phyloP scores from a whole-genome alignment of 495 filamentous ascomycete species.

The Physcia stellaris region DNA sequence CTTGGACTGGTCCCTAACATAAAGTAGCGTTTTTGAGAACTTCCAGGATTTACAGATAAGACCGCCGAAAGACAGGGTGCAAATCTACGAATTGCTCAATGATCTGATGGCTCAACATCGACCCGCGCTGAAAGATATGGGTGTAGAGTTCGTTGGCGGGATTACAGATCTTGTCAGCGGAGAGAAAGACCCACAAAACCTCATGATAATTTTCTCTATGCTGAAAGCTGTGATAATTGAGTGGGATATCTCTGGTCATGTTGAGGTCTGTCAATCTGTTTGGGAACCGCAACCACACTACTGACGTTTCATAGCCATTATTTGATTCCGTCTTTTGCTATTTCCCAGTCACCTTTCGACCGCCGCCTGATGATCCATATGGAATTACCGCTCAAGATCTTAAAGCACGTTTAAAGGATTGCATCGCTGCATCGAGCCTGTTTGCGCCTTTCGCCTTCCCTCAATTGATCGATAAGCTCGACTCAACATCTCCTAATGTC shows the following conservation, averaged over 20 bases:
- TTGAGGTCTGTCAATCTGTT: constrained; percentile 34
- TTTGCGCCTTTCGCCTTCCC: constrained; percentile 61
- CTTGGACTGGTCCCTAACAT: neutral
- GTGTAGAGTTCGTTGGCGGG: constrained; percentile 43
- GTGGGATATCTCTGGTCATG: constrained; percentile 51
- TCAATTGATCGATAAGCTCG: constrained; percentile 58
- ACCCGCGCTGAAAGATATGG: constrained; percentile 40
- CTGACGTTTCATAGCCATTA: constrained; percentile 35
- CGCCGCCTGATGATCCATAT: constrained; percentile 62
- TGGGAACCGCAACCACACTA: neutral
- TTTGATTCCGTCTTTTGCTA: constrained; percentile 70
- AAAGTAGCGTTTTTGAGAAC: constrained; percentile 34
- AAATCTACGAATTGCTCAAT: constrained; percentile 50
- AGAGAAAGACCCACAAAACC: constrained; percentile 64
- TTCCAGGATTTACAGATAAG: constrained; percentile 48
- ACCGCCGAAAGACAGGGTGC: constrained; percentile 46
- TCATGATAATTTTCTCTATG: constrained; percentile 68
- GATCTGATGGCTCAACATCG: constrained; percentile 52
- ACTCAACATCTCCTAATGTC: constrained; percentile 60
- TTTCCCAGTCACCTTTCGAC: constrained; percentile 66
- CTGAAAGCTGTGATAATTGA: constrained; percentile 59
- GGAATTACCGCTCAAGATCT: constrained; percentile 62
- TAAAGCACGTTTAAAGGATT: constrained; percentile 54
- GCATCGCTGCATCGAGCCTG: constrained; percentile 51
- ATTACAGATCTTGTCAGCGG: constrained; percentile 57